phyloP scores from a whole-genome alignment of 805 yeast genomes.

The Starmera amethionina region DNA sequence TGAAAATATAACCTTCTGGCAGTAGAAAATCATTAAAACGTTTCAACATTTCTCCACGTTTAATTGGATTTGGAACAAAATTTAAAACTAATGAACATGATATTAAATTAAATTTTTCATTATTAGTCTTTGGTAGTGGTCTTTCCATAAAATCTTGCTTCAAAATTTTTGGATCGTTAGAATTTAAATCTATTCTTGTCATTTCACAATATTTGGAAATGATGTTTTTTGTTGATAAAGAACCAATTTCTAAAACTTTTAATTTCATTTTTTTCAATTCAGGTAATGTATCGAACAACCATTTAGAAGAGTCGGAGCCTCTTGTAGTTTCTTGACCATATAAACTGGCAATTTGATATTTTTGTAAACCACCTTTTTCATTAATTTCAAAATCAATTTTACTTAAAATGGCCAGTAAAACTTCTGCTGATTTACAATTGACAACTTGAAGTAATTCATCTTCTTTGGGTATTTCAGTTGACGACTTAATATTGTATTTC shows the following conservation, averaged over 20 bases:
- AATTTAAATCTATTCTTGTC: conserved; percentile 69
- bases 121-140: conserved; percentile 39
- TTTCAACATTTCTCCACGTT: conserved; percentile 70
- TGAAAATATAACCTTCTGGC: conserved; percentile 34
- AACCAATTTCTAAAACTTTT: conserved; percentile 75
- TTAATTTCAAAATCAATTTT: conserved; percentile 53
- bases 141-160: conserved; percentile 83
- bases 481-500: too few species aligned
- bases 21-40: conserved; percentile 49
- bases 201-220: conserved; percentile 33
- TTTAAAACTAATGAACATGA: conserved; percentile 85
- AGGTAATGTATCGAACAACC: conserved; percentile 63
- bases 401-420: conserved; percentile 28
- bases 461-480: conserved; percentile 7
- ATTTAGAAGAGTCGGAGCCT: conserved; percentile 89
- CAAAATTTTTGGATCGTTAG: conserved; percentile 61
- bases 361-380: conserved; percentile 63
- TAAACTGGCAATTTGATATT: conserved; percentile 78
- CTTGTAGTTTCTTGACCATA: conserved; percentile 69
- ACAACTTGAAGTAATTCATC: conserved; percentile 8
- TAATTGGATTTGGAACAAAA: conserved; percentile 66
- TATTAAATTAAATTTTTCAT: conserved; percentile 49
- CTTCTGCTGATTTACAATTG: conserved; percentile 6
- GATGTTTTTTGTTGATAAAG: conserved; percentile 55
- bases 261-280: conserved; percentile 17